Conservation (phyloP, 2,329 filamentous ascomycete genomes). For the Colletotrichum chrysophilum region DNA sequence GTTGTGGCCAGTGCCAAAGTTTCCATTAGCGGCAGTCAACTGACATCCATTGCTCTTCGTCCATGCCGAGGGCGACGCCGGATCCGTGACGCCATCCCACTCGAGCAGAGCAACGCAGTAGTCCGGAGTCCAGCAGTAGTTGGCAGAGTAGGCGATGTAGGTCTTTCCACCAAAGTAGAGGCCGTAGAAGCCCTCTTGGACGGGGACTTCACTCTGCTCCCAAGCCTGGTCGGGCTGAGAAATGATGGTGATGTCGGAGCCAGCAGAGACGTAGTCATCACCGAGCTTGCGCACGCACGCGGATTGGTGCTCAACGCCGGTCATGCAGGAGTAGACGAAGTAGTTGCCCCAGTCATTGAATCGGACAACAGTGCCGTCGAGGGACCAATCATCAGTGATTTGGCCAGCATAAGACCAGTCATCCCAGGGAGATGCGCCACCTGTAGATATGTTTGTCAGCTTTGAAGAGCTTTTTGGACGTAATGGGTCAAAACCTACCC, state of each 20-base stretch:
- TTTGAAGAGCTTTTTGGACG: background rate
- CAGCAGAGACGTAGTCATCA: conserved; percentile 43
- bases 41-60: conserved; percentile 55
- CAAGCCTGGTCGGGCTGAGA: conserved; percentile 55
- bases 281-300: conserved; percentile 44
- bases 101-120: conserved; percentile 60
- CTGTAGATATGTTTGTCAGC: conserved; percentile 28
- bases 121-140: conserved; percentile 59
- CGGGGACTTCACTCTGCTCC: conserved; percentile 53
- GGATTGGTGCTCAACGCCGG: conserved; percentile 40
- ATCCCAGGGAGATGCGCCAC: conserved; percentile 57
- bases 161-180: conserved; percentile 59
- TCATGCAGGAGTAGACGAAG: conserved; percentile 60
- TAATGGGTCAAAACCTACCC: conserved; percentile 35
- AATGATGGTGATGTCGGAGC: conserved; percentile 50
- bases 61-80: conserved; percentile 49
- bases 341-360: conserved; percentile 52
- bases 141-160: conserved; percentile 59
- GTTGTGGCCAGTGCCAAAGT: conserved; percentile 63
- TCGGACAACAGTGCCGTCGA: conserved; percentile 59
- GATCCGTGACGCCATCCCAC: conserved; percentile 56
- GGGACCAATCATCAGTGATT: conserved; percentile 53
- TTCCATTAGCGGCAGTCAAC: conserved; percentile 58
- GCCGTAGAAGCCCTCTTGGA: conserved; percentile 60
- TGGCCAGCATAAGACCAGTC: conserved; percentile 53